phyloP scores from a whole-genome alignment of 495 filamentous ascomycete genomes.

The Jackrogersella multiformis region DNA sequence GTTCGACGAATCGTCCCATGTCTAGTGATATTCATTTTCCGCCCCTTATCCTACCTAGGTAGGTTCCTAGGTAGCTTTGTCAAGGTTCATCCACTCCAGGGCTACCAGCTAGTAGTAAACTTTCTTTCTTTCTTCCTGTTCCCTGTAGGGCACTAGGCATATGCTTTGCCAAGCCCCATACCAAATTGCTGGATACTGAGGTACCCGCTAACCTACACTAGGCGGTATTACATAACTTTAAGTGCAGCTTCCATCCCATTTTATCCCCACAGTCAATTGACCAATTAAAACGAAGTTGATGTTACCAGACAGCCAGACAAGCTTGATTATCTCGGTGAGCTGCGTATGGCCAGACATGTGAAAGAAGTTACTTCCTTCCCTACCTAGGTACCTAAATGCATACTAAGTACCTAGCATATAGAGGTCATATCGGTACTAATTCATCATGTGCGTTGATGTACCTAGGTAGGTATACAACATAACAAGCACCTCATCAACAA shows the following conservation, averaged over 20 bases:
- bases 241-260: background rate
- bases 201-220: background rate
- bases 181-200: slow-evolving; percentile 28
- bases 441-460: no score
- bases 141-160: slow-evolving; percentile 23
- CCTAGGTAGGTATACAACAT: no score
- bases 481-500: background rate
- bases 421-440: no score
- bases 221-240: slow-evolving; percentile 7
- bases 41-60: slow-evolving; percentile 36
- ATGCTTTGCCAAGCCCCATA: slow-evolving; percentile 29
- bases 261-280: slow-evolving; percentile 14
- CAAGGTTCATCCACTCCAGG: slow-evolving; percentile 19
- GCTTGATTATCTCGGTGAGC: background rate
- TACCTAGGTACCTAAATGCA: no score
- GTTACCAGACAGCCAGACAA: background rate
- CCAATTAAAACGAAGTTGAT: slow-evolving; percentile 15
- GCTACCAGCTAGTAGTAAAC: background rate
- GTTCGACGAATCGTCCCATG: slow-evolving; percentile 43
- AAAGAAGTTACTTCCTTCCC: no score
- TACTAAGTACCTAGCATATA: no score
- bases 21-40: slow-evolving; percentile 34
- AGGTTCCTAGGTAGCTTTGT: no score
- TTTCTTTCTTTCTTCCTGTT: slow-evolving; percentile 17
- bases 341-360: background rate